A percentile compares a stretch with the other conserved stretches of the same genome.
Conservation (phyloP, 2,329 filamentous ascomycete genomes). For the Knoxdaviesia capensis region DNA sequence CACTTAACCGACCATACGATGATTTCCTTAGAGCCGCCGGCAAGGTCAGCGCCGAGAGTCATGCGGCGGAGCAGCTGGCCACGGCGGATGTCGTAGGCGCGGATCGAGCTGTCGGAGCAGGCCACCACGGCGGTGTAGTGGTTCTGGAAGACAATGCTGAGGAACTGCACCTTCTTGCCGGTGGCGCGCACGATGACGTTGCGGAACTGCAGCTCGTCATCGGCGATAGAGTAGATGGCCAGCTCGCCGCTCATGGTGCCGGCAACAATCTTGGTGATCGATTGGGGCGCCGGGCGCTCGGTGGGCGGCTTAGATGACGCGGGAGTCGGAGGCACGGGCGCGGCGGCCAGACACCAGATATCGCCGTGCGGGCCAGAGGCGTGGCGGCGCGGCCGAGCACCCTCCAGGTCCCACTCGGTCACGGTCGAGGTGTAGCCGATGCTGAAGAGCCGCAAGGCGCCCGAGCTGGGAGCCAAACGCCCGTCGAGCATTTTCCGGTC, state of each 20-base stretch:
- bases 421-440: slow-evolving; percentile 85
- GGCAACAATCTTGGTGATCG: slow-evolving; percentile 45
- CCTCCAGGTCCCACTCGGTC: slow-evolving; percentile 85
- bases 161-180: slow-evolving; percentile 69
- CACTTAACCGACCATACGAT: slow-evolving; percentile 90
- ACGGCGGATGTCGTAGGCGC: slow-evolving; percentile 69
- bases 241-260: slow-evolving; percentile 86
- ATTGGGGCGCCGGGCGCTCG: slow-evolving; percentile 12
- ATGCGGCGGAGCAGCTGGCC: slow-evolving; percentile 62
- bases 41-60: slow-evolving; percentile 62
- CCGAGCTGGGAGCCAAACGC: slow-evolving; percentile 30
- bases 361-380: slow-evolving; percentile 86
- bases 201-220: slow-evolving; percentile 65
- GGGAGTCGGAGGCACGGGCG: slow-evolving; percentile 35
- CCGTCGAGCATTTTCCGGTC: slow-evolving; percentile 47
- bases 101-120: slow-evolving; percentile 91
- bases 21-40: slow-evolving; percentile 61
- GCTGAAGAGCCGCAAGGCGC: slow-evolving; percentile 76
- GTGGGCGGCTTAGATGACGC: slow-evolving; percentile 5
- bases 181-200: slow-evolving; percentile 55
- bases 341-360: slow-evolving; percentile 87
- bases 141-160: slow-evolving; percentile 81
- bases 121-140: slow-evolving; percentile 68
- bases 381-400: slow-evolving; percentile 57
- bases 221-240: slow-evolving; percentile 68